phyloP scores from a whole-genome alignment of 371 early-diverging fungal genomes.

The Mucor lusitanicus region DNA sequence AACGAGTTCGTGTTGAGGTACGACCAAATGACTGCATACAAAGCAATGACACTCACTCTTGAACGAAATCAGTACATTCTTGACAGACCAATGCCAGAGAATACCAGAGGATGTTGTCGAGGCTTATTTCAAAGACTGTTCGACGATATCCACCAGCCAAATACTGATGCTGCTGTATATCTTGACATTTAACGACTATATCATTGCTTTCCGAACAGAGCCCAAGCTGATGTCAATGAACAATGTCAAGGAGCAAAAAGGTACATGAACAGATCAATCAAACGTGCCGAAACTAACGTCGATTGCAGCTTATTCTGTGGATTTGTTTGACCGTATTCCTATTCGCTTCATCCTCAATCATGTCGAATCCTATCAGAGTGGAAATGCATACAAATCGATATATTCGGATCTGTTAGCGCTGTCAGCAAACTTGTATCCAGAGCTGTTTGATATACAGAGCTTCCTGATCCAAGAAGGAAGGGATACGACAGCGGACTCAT shows the following conservation, averaged over 20 bases:
- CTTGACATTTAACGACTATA: constrained; percentile 40
- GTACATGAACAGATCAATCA: constrained; percentile 3
- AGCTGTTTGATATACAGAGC: constrained; percentile 50
- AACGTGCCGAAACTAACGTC: not conserved
- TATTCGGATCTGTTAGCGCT: constrained; percentile 46
- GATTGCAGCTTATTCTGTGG: constrained; percentile 36
- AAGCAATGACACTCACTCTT: not conserved
- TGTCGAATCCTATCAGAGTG: constrained; percentile 32
- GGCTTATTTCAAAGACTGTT: constrained; percentile 27
- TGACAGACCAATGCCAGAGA: constrained; percentile 27
- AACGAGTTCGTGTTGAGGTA: constrained; percentile 45
- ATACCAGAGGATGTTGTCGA: constrained; percentile 34
- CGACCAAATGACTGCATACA: not conserved
- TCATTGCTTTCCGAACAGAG: constrained; percentile 38
- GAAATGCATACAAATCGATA: constrained; percentile 37
- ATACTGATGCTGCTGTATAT: constrained; percentile 45
- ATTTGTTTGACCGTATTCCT: constrained; percentile 37
- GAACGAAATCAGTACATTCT: constrained; percentile 18
- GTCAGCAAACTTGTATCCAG: constrained; percentile 49
- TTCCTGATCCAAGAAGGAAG: constrained; percentile 47
- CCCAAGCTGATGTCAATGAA: constrained; percentile 24
- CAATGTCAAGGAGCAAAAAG: constrained; percentile 20
- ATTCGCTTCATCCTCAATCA: constrained; percentile 45
- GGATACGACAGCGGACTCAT: constrained; percentile 13
- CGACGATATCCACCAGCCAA: constrained; percentile 35